Percentiles rank a stretch among this genome's conserved stretches.
Evolutionary conservation across 306 rosid genomes (phyloP).

Genomic region (Crotalaria pallida): DNA sequence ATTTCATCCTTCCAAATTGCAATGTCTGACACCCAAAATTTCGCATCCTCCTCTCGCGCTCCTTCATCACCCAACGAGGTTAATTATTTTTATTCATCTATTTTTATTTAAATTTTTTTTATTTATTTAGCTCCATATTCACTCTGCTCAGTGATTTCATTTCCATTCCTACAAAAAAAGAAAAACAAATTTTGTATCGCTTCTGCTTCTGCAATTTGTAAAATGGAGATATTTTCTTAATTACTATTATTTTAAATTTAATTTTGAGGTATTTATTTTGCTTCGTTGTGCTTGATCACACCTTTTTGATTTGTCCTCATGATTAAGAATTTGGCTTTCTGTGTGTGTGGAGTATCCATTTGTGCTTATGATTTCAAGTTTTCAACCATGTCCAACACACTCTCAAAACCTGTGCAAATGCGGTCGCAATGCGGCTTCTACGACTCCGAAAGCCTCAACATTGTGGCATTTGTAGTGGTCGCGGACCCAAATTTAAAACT

Average conservation of each 20-base stretch:
- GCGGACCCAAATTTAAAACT: too few species aligned
- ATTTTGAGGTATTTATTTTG: not conserved
- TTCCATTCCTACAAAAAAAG: not conserved
- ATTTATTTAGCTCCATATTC: not conserved
- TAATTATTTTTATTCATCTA: too few species aligned
- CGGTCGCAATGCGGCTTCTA: too few species aligned
- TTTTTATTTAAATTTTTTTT: not conserved
- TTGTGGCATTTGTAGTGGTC: too few species aligned
- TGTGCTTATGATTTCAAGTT: too few species aligned
- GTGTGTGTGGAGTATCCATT: too few species aligned
- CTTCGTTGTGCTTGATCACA: not conserved
- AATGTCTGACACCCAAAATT: slow-evolving; percentile 55
- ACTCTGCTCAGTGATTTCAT: not conserved
- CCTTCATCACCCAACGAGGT: slow-evolving; percentile 38
- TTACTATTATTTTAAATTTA: not conserved
- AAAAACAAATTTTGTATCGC: not conserved
- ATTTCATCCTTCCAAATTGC: too few species aligned
- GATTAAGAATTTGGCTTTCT: too few species aligned
- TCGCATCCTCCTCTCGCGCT: slow-evolving; percentile 21
- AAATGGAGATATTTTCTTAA: not conserved
- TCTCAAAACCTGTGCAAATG: too few species aligned
- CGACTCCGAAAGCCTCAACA: too few species aligned
- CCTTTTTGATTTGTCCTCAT: not conserved
- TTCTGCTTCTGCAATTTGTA: not conserved
- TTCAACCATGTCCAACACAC: not conserved